Percentiles rank a stretch among this genome's conserved stretches.
Evolutionary conservation across 305 asterid genomes (phyloP).

Genomic region (Withania somnifera): DNA sequence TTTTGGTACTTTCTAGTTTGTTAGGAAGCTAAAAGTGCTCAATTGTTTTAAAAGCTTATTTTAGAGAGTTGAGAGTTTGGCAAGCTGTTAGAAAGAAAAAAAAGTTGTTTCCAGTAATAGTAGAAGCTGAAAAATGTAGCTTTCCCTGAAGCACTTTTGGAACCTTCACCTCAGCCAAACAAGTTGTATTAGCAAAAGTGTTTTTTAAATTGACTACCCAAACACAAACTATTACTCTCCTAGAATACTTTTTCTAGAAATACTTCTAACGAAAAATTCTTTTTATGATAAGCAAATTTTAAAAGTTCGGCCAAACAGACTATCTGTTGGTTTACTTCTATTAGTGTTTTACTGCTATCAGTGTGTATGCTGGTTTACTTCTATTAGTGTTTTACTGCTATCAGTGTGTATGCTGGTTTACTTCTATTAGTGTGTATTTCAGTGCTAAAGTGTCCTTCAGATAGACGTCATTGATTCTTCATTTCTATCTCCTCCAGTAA

Average conservation of each 20-base stretch:
- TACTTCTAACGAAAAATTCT: too few relatives aligned
- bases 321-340: not conserved
- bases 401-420: not conserved
- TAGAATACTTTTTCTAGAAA: not conserved
- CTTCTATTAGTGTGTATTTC: not conserved
- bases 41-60: not conserved
- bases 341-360: not conserved
- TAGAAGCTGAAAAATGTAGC: not conserved
- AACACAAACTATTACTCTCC: not conserved
- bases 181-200: not conserved
- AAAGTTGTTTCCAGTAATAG: not conserved
- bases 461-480: not conserved
- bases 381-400: not conserved
- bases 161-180: not conserved
- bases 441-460: not conserved
- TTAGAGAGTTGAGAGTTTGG: not conserved
- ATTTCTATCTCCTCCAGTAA: not conserved
- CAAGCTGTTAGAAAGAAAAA: not conserved
- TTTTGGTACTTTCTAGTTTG: not conserved
- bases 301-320: not conserved
- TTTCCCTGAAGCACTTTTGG: not conserved
- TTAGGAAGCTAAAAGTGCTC: not conserved
- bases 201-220: not conserved
- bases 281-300: not conserved
- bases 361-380: not conserved